Conservation (phyloP, 495 filamentous ascomycete species). For the Podospora fimiseda region DNA sequence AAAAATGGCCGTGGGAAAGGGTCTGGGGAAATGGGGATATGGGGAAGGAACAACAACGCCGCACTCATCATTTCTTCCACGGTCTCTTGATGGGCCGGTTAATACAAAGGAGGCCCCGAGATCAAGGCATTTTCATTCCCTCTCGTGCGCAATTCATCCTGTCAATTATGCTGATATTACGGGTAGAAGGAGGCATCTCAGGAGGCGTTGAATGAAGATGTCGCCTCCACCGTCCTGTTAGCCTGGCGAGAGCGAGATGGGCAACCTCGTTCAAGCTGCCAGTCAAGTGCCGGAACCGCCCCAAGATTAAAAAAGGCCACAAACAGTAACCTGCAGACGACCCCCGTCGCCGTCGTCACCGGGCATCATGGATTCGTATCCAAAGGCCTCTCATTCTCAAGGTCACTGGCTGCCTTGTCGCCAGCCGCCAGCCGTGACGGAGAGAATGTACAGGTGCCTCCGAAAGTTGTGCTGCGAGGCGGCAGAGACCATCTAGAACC, state of each 20-base stretch:
- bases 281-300: background rate
- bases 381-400: background rate
- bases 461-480: slow-evolving; percentile 15
- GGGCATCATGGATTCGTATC: background rate
- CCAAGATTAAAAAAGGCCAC: background rate
- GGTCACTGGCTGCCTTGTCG: background rate
- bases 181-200: slow-evolving; percentile 2
- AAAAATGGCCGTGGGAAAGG: background rate
- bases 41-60: background rate
- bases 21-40: background rate
- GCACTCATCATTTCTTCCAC: background rate
- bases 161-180: background rate
- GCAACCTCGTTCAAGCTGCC: background rate
- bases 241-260: background rate
- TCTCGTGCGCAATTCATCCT: background rate
- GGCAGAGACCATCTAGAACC: slow-evolving; percentile 22
- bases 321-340: background rate
- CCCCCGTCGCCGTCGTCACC: background rate
- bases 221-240: background rate
- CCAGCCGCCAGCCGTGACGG: slow-evolving; percentile 9
- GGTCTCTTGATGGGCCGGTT: slow-evolving; percentile 3
- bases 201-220: background rate
- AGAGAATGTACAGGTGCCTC: slow-evolving; percentile 6
- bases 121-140: background rate
- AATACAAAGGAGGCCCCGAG: background rate